Evolutionary conservation across 1,139 yeast species (phyloP).

Genomic region (Candida pseudoviswanathii): DNA sequence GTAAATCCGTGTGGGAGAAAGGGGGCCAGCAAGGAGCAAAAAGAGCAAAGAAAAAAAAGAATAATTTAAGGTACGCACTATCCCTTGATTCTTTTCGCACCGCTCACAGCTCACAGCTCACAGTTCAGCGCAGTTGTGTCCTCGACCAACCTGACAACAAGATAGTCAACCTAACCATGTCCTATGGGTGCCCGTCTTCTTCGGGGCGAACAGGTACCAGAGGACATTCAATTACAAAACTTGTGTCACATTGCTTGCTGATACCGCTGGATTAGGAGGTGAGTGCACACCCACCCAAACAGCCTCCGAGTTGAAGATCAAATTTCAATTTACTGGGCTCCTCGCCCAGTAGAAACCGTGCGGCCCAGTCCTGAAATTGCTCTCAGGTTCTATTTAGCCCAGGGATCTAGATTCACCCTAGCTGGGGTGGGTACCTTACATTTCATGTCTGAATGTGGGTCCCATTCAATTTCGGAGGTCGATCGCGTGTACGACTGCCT

Average conservation of each 20-base stretch:
- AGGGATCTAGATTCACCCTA: slow-evolving; percentile 1
- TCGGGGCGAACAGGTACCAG: not conserved
- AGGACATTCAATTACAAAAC: not conserved
- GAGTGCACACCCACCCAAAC: not conserved
- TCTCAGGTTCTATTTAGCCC: no score
- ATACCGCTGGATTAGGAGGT: not conserved
- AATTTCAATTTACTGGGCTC: not conserved
- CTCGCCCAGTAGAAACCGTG: no score
- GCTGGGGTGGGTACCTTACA: not conserved
- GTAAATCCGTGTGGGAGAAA: not conserved
- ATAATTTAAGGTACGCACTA: not conserved
- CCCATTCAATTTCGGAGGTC: not conserved
- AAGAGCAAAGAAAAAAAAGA: not conserved
- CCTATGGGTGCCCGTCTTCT: no score
- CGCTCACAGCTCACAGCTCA: no score
- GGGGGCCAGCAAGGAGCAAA: not conserved
- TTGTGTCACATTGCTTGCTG: not conserved
- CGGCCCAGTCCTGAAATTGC: no score
- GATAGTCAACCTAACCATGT: no score
- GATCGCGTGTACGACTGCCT: not conserved
- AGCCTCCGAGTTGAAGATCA: not conserved
- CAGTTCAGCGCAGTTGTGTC: no score
- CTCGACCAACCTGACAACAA: no score
- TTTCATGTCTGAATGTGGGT: not conserved
- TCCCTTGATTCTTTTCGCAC: not conserved